phyloP scores from a whole-genome alignment of 2,329 filamentous ascomycete genomes.

The Pseudonectria foliicola region DNA sequence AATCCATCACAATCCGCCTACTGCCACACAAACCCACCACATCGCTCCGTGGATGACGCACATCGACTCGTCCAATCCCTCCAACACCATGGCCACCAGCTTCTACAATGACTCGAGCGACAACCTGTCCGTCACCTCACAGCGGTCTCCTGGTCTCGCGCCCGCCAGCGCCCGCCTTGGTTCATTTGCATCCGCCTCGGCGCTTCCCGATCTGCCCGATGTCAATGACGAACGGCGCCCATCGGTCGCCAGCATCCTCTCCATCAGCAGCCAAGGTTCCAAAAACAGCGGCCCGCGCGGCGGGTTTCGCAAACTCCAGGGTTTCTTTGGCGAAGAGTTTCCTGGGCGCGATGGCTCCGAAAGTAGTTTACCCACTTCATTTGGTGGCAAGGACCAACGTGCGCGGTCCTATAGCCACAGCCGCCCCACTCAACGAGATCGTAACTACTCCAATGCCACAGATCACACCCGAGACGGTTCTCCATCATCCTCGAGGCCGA shows the following conservation, averaged over 20 bases:
- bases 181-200: constrained; percentile 40
- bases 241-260: constrained; percentile 74
- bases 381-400: constrained; percentile 50
- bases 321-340: constrained; percentile 89
- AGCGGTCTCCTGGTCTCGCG: constrained; percentile 64
- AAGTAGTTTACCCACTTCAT: constrained; percentile 49
- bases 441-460: constrained; percentile 73
- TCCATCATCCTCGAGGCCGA: constrained; percentile 67
- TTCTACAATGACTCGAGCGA: constrained; percentile 75
- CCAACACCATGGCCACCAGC: constrained; percentile 41
- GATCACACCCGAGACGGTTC: constrained; percentile 69
- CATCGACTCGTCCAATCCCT: constrained; percentile 30
- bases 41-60: constrained; percentile 52
- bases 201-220: constrained; percentile 54
- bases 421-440: constrained; percentile 55
- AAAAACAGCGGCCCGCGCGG: constrained; percentile 63
- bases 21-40: constrained; percentile 44
- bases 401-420: constrained; percentile 56
- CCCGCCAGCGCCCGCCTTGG: constrained; percentile 30
- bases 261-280: constrained; percentile 78
- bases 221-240: constrained; percentile 71
- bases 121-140: constrained; percentile 53
- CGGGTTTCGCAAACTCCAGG: constrained; percentile 76
- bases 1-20: constrained; percentile 46
- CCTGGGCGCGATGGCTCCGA: constrained; percentile 69